Base-by-base conservation (phyloP, 495 filamentous ascomycete species). In the Penicillium argentinense region DNA sequence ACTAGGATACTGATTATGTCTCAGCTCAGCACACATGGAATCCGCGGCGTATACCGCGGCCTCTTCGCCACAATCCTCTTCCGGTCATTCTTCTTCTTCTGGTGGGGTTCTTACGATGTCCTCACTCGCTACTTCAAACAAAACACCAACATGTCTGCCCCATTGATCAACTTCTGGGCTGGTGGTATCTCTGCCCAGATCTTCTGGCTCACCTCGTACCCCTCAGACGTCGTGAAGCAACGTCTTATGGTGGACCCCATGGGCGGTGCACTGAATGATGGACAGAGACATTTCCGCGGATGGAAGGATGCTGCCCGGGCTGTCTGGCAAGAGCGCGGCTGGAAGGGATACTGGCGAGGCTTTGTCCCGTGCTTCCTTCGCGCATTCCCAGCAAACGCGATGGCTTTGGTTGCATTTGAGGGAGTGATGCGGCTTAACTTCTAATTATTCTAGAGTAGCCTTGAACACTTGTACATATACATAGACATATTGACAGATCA, bases 371-470 rank as follows among this genome's bases (percentile, higher is more conserved):
- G 92, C 62, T 95, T 97, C 63, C 63, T 96, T 45, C 77, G 93
- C 59, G 93, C 93, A 9, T 98, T 98, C 67, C 93, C 93, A 36
- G 93, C 93, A 39, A 98, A 98, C 74, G 92, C 91, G 1, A 84
- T 92, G 80, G 92, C 92, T 8, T 61, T 98, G 64, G 81, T 96
- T 45, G 92, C 87, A 26, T 97, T 96, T 75, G 92, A 98, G 68
- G 88, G 82, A 7, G 89, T 86, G 42, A 95, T 97, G 91, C 79
- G 91, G 55, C 70, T 73, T 49, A 61, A 46, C 32, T 18, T 51
- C 25, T 36, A 26, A 39, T 33, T 14, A 39, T 19, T 27, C 7
- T 19, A 23, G 2, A 8, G 18, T 42, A 8, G 6, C 22, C 28
- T 37, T 23, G 12, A 36, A 34, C 9, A 28, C 13, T 16, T 48